Conservation (phyloP, 176 grass and related monocot species). For the Guadua angustifolia region DNA sequence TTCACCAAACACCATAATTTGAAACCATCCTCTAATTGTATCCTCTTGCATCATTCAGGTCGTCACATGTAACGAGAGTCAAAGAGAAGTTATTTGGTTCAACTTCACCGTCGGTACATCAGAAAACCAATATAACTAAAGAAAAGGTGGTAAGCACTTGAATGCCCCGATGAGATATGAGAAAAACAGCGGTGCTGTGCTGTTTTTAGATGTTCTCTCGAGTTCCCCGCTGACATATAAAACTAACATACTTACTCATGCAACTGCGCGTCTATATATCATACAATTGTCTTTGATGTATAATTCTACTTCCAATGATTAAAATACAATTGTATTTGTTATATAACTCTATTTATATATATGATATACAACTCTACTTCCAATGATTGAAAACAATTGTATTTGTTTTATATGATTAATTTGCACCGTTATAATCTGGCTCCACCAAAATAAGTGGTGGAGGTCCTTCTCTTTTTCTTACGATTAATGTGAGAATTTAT, state of each 20-base stretch:
- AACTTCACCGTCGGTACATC: constrained; percentile 20
- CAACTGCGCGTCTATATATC: too few relatives aligned
- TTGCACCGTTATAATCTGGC: too few relatives aligned
- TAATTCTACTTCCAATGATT: too few relatives aligned
- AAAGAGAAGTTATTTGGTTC: constrained; percentile 56
- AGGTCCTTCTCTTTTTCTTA: too few relatives aligned
- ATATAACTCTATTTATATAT: too few relatives aligned
- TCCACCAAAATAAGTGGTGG: too few relatives aligned
- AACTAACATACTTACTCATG: background rate
- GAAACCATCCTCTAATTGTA: constrained; percentile 14
- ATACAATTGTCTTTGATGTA: too few relatives aligned
- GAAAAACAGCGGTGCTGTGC: background rate
- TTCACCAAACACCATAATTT: background rate
- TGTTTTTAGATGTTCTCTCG: background rate
- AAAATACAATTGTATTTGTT: too few relatives aligned
- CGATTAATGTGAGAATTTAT: too few relatives aligned
- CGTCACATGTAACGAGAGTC: constrained; percentile 48
- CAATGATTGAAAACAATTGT: too few relatives aligned
- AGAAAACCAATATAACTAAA: constrained; percentile 43
- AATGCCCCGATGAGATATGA: background rate
- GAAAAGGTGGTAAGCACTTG: constrained; percentile 44
- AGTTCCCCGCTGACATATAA: background rate
- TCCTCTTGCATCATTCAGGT: constrained; percentile 44
- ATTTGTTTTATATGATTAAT: too few relatives aligned
- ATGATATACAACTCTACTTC: too few relatives aligned